Base-by-base conservation (phyloP, 2,329 filamentous ascomycete genomes). In the Madurella mycetomatis region DNA sequence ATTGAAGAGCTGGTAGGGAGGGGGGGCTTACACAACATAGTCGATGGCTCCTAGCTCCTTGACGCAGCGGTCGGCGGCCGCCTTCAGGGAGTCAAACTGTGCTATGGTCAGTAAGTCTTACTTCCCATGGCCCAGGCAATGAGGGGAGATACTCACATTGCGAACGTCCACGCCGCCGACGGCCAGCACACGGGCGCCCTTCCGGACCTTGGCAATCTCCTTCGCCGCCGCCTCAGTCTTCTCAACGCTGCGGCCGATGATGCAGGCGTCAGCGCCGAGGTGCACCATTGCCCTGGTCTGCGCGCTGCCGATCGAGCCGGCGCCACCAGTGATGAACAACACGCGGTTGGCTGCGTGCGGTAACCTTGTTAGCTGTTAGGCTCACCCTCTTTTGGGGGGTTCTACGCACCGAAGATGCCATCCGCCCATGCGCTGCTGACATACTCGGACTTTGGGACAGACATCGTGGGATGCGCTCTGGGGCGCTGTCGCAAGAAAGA, bases 291-390 rank as follows among this genome's bases (percentile, higher is more conserved):
- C 94, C 60, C 91, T 83, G 32, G 95, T 94, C 75, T 97, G 94
- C 52, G 89, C 91, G 64, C 88, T 94, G 76, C 94, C 96, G 67
- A 99, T 97, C 25, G 88, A 87, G 52, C 94, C 92, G 5, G 91
- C 91, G 49, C 94, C 94, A 55, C 94, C 94, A 3, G 94, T 99
- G 66, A 95, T 95, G 73, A 97, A 96, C 62, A 92, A 83, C 43
- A 97, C 92, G 66, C 94, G 92, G 68, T 86, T 85, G 59, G 86
- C 90, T 95, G 64, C 12, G 44, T 9, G 30, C 9, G 13, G 46
- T 41, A 41, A 2, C 13, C 13, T 12, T 11, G 34, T 37, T 15
- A 37, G 13, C 34, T 15, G 4, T 9, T 11, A 37, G 13, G 34
- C 4, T 9, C 34, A 25, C 25, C 13, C 2, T 37, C 13, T 37